phyloP scores from a whole-genome alignment of 2,329 filamentous ascomycete species.

The Fusarium citri region DNA sequence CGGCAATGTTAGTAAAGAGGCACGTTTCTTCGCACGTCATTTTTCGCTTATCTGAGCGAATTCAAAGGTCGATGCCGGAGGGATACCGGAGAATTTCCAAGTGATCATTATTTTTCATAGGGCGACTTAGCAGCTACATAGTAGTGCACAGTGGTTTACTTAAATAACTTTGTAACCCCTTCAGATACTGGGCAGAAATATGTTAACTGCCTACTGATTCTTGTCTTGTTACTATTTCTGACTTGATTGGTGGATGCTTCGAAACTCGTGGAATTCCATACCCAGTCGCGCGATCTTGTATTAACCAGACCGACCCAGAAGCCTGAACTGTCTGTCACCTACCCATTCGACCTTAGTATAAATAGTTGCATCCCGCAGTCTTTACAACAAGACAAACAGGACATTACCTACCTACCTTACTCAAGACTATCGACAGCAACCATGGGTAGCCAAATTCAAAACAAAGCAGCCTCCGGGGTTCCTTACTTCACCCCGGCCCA shows the following conservation, averaged over 20 bases:
- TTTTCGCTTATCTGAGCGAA: constrained; percentile 13
- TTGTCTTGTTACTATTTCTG: background rate
- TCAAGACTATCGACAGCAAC: background rate
- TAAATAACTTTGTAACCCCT: background rate
- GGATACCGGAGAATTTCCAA: background rate
- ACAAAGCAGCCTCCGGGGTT: constrained; percentile 57
- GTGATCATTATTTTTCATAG: background rate
- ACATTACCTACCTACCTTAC: background rate
- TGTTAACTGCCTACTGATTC: background rate
- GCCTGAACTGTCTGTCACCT: background rate
- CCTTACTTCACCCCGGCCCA: constrained; percentile 68
- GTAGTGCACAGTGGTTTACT: background rate
- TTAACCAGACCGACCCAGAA: background rate
- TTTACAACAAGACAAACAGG: background rate
- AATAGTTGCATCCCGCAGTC: constrained; percentile 6
- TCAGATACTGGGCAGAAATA: background rate
- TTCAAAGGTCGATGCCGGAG: background rate
- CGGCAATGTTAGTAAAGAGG: background rate
- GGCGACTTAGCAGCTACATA: background rate
- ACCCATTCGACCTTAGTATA: constrained; percentile 3
- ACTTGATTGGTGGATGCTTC: background rate
- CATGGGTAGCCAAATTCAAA: constrained; percentile 44
- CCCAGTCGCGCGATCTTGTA: constrained; percentile 9
- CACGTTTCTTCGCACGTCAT: constrained; percentile 17
- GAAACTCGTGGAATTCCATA: constrained; percentile 2